These are phyloP conservation scores for Fraxinus latifolia DNA, from an alignment of 305 asterid genomes.

Conservation along the genomic window DNA sequence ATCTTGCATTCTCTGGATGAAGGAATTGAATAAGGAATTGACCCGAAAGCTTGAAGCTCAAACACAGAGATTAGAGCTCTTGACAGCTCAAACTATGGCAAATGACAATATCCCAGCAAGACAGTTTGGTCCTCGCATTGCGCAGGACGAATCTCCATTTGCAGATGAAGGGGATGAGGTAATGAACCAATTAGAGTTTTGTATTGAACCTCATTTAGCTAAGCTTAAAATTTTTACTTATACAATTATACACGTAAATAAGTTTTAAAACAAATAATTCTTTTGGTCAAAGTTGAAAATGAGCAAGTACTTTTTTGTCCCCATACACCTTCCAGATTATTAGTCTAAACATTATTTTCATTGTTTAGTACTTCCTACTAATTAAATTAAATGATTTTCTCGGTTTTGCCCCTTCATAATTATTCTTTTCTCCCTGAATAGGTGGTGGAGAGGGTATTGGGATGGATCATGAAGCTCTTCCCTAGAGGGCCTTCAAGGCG, in stretches of 20 bases:
- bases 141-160: constrained; percentile 49
- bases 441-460: constrained; percentile 96
- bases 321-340: background rate
- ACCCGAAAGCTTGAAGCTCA: constrained; percentile 87
- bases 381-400: background rate
- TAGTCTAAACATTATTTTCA: background rate
- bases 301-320: background rate
- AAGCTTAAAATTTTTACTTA: background rate
- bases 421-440: constrained; percentile 20
- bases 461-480: constrained; percentile 97
- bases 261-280: background rate
- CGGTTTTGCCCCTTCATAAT: background rate
- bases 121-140: constrained; percentile 42
- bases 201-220: background rate
- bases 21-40: constrained; percentile 84
- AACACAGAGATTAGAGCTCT: constrained; percentile 93
- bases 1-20: constrained; percentile 27
- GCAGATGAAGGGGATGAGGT: constrained; percentile 99
- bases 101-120: constrained; percentile 53
- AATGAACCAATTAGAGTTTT: constrained; percentile 20
- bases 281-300: background rate
- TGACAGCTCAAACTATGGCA: constrained; percentile 83
- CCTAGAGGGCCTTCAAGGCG: constrained; percentile 94
- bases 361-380: background rate
- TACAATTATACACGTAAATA: background rate